phyloP scores from a whole-genome alignment of 2,329 filamentous ascomycete genomes.

The Alternaria burnsii region DNA sequence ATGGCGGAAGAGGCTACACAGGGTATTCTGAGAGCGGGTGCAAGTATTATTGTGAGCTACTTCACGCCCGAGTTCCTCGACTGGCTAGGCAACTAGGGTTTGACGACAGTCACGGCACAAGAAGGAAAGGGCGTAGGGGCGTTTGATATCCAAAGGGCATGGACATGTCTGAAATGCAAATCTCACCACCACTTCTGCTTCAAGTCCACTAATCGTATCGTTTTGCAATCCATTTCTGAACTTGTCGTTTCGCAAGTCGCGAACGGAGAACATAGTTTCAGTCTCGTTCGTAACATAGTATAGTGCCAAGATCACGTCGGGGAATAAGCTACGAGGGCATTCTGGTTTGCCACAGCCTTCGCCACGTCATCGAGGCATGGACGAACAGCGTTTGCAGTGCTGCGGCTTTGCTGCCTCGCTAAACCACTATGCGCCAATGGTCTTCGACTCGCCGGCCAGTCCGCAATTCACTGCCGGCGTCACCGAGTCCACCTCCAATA shows the following conservation, averaged over 20 bases:
- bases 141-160: conserved; percentile 6
- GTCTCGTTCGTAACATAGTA: not conserved
- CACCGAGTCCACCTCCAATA: not conserved
- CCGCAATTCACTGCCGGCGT: not conserved
- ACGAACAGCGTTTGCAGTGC: not conserved
- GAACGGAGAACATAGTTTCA: not conserved
- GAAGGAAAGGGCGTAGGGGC: conserved; percentile 3
- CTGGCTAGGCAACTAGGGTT: conserved; percentile 60
- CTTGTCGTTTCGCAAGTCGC: not conserved
- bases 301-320: not conserved
- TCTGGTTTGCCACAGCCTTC: conserved; percentile 2
- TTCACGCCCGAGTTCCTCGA: conserved; percentile 83
- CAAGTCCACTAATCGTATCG: not conserved
- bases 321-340: not conserved
- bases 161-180: not conserved
- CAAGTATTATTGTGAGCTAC: conserved; percentile 92
- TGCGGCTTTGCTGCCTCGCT: not conserved
- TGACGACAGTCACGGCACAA: not conserved
- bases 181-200: not conserved
- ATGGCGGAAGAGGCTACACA: conserved; percentile 97
- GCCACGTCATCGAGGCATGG: not conserved
- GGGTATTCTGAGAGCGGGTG: conserved; percentile 90
- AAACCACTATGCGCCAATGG: not conserved
- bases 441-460: not conserved
- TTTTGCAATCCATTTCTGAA: no score